A percentile compares a stretch with the other conserved stretches of the same genome.
Conservation (phyloP, 805 yeast genomes). For the Metahyphopichia silvanorum region DNA sequence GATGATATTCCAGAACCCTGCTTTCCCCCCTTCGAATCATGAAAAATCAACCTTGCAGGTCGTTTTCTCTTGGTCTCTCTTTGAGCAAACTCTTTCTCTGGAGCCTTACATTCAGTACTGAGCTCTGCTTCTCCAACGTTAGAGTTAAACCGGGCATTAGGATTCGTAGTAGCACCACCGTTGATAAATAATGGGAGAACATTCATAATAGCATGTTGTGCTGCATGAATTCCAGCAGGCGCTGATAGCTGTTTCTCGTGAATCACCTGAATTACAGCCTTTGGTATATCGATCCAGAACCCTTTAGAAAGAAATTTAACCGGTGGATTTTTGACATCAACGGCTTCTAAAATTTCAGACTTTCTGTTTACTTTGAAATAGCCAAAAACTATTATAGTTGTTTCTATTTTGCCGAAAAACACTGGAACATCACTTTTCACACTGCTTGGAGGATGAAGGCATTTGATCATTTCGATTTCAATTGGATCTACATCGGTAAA, state of each 20-base stretch:
- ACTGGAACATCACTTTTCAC: conserved; percentile 48
- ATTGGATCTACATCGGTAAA: conserved; percentile 89
- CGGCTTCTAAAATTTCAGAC: conserved; percentile 83
- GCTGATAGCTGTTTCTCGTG: conserved; percentile 55
- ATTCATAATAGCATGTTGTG: conserved; percentile 85
- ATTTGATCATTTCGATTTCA: conserved; percentile 62
- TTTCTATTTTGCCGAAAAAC: conserved; percentile 70
- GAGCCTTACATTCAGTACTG: conserved; percentile 94
- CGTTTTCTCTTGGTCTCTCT: conserved; percentile 68
- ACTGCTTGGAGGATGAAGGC: conserved; percentile 42
- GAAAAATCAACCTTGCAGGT: conserved; percentile 84
- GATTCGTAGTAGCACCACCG: conserved; percentile 55
- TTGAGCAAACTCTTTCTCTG: conserved; percentile 89
- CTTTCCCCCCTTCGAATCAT: conserved; percentile 79
- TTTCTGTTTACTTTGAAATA: conserved; percentile 80
- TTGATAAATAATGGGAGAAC: conserved; percentile 70
- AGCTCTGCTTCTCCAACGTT: conserved; percentile 53
- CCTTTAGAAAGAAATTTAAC: conserved; percentile 69
- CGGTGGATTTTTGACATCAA: conserved; percentile 90
- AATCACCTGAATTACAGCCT: conserved; percentile 56
- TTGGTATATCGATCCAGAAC: conserved; percentile 87
- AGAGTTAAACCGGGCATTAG: conserved; percentile 27
- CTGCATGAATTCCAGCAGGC: conserved; percentile 96
- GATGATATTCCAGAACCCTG: conserved; percentile 77
- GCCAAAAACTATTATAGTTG: conserved; percentile 83